Evolutionary conservation across 225 moss, liverwort and hornwort species (phyloP), one percentile per base, ranked within the genome.

Genomic region (Thuidium tamariscinum): DNA sequence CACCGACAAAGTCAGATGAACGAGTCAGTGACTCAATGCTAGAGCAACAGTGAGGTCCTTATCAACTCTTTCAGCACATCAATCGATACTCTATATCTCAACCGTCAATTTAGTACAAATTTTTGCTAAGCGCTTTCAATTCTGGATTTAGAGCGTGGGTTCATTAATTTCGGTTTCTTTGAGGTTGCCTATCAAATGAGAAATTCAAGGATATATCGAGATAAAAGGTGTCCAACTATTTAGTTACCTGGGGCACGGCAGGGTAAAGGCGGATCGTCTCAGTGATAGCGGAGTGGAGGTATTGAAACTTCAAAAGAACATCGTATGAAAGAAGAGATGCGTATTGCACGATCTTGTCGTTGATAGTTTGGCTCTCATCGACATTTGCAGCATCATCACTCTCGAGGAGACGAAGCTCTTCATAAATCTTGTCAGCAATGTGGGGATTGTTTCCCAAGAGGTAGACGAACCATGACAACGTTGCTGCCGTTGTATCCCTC

Each of bases 191-290:
- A 39, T 36, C 13, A 15, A 18, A 2, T 39, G 16, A 13, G 5
- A 16, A 37, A 77, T 52, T 42, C 78, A 79, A 34, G 71, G 49
- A 79, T 72, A 34, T 32, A 21, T 21, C 21, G 17, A 52, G 39
- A 30, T 54, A 22, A 55, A 32, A 11, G 16, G 21, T 87, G 41
- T 62, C 42, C 62, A 36, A 64, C 34, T 81, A 54, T 10, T 20
- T 17, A 5, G 4, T 14, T 77, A 94, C 94, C 91, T 94, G 94
- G 70, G 94, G 94, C 27, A 94, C 94, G 27, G 94, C 94, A 60
- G 94, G 94, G 77, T 94, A 91, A 51, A 94, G 92, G 60, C 93
- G 90, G 82, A 93, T 85, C n/a, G 93, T 93, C 89, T 93, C 93
- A 11, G 93, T 93, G 78, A 93, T 86, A 64, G 92, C 92, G 22